These are phyloP conservation scores for Cyberlindnera xylosilytica DNA, from an alignment of 805 yeast genomes.

Conservation along the genomic window DNA sequence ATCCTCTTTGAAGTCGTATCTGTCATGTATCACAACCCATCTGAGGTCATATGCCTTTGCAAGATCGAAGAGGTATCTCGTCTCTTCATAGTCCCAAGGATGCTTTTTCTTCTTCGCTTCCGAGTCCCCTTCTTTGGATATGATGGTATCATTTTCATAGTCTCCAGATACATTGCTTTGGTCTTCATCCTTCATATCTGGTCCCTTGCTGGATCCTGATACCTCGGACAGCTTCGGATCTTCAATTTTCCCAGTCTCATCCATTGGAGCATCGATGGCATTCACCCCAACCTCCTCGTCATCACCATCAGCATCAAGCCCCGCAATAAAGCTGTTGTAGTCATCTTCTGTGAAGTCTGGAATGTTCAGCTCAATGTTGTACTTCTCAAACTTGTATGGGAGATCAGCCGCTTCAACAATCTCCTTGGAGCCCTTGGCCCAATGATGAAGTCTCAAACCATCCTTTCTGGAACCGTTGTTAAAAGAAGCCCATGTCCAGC, in stretches of 20 bases:
- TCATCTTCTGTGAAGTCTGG: conserved; percentile 67
- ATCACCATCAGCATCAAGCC: conserved; percentile 14
- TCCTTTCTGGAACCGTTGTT: conserved; percentile 50
- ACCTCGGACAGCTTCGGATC: too few relatives aligned
- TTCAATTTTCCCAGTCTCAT: too few relatives aligned
- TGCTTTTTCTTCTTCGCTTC: conserved; percentile 7
- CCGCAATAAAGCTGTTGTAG: conserved; percentile 49
- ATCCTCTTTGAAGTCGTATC: conserved; percentile 36
- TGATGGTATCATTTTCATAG: too few relatives aligned
- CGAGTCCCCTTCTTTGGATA: conserved; percentile 11
- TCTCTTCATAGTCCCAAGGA: conserved; percentile 76
- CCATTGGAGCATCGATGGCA: too few relatives aligned
- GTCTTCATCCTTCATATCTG: too few relatives aligned
- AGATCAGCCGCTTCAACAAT: conserved; percentile 26
- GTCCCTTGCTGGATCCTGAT: too few relatives aligned
- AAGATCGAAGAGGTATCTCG: conserved; percentile 70
- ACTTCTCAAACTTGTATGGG: conserved; percentile 72
- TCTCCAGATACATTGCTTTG: too few relatives aligned
- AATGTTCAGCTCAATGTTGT: conserved; percentile 62
- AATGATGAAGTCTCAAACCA: conserved; percentile 61
- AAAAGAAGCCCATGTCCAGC: conserved; percentile 77
- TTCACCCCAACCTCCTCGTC: conserved; percentile 2
- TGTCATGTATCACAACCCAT: conserved; percentile 65
- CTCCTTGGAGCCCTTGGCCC: conserved; percentile 74
- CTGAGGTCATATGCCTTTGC: conserved; percentile 52